Base-by-base conservation (phyloP, 768 basidiomycete genomes). In the Pholiota molesta region DNA sequence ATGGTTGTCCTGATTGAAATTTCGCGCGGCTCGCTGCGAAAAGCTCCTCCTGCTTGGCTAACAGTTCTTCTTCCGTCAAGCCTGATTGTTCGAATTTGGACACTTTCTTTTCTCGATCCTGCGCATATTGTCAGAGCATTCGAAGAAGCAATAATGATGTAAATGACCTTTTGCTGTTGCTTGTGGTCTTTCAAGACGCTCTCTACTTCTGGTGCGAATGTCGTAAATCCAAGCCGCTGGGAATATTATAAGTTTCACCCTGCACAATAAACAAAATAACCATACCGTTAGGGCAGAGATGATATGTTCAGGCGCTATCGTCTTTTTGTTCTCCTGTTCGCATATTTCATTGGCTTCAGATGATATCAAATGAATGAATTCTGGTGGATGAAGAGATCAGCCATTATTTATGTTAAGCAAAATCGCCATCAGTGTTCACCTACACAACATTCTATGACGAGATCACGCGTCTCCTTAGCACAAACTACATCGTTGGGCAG, bases 361-460 rank as follows among this genome's bases (percentile, higher is more conserved):
- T 17, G 97, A 97, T 73, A 99, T 91, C 75, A 99, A 78, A 73
- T 99, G 94, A 64, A 99, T 96, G 74, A 99, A 99, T 81, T 99
- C 97, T 99, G 40, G n/a, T 60, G 40, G 47, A 26, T 59, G 26
- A 68, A n/a, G 28, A 47, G 54, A 59, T 59, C 37, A 64, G 59
- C 47, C 62, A 58, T 58, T 29, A 65, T 59, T 49, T 37, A 40
- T n/a, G 53, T 39, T 21, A 51, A 13, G 54, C 61, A 49, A 31
- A 35, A 56, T 44, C 52, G 39, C 51, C 55, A 68, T 61, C 62
- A 59, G 62, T 80, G 83, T 90, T 90, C 81, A 97, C 97, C 97
- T 86, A 99, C 94, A 86, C 97, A 98, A 70, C 96, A 99, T 79
- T 98, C 95, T 75, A 96, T 95, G 44, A 99, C 90, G 65, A 99